Conservation (phyloP, 495 filamentous ascomycete genomes). For the Pseudoneurospora amorphoporcata region DNA sequence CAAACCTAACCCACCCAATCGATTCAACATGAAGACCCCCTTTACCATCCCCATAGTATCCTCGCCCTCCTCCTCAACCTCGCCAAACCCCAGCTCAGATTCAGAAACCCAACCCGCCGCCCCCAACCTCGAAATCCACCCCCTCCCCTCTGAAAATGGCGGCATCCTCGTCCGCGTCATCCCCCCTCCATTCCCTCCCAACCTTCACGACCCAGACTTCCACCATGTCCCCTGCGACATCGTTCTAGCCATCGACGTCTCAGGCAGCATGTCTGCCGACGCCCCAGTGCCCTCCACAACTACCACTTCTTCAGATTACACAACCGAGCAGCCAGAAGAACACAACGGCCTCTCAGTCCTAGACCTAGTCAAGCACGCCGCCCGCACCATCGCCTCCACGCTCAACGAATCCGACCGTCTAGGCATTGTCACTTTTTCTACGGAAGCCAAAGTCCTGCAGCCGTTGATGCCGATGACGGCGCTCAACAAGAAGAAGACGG, state of each 20-base stretch:
- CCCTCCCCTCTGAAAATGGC: slow-evolving; percentile 16
- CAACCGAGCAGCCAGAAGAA: slow-evolving; percentile 15
- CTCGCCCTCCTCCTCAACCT: neutral
- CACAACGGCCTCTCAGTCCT: slow-evolving; percentile 28
- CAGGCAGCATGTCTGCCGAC: slow-evolving; percentile 28
- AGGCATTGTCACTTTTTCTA: slow-evolving; percentile 35
- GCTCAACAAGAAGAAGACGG: slow-evolving; percentile 18
- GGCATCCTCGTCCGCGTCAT: slow-evolving; percentile 27
- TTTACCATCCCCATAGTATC: neutral
- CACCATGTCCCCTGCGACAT: slow-evolving; percentile 33
- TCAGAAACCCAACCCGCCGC: slow-evolving; percentile 1
- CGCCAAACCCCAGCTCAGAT: neutral
- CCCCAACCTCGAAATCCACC: slow-evolving; percentile 20
- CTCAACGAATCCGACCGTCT: slow-evolving; percentile 30
- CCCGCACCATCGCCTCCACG: slow-evolving; percentile 32
- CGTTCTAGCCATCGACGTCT: slow-evolving; percentile 38
- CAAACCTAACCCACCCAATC: neutral
- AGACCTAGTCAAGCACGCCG: slow-evolving; percentile 37
- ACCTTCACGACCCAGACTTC: slow-evolving; percentile 7
- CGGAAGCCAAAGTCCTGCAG: slow-evolving; percentile 22
- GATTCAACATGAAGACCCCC: neutral
- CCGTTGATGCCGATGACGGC: slow-evolving; percentile 25
- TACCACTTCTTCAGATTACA: neutral
- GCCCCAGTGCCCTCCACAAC: slow-evolving; percentile 21
- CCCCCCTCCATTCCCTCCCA: slow-evolving; percentile 27